These are phyloP conservation scores for Lepidium didymum DNA, from an alignment of 345 rosid species.

Conservation along the genomic window DNA sequence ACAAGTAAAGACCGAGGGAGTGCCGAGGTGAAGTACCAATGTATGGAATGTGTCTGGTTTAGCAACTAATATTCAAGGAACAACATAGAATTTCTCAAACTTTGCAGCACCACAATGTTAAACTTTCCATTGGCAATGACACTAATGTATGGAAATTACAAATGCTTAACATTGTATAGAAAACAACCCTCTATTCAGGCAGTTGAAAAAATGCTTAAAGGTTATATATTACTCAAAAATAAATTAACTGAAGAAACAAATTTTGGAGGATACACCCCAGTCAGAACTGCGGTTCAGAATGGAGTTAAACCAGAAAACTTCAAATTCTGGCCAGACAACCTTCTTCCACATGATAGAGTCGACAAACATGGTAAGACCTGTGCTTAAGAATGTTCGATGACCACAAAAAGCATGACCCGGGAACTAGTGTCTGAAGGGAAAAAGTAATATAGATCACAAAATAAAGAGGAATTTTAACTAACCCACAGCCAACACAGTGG, in stretches of 20 bases:
- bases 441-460: constrained; percentile 1
- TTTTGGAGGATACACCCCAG: constrained; percentile 93
- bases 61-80: constrained; percentile 37
- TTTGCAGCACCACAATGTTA: not conserved
- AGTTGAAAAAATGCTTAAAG: not conserved
- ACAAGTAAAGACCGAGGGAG: constrained; percentile 79
- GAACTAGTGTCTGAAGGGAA: constrained; percentile 4
- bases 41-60: constrained; percentile 67
- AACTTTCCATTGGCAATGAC: not conserved
- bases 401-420: constrained; percentile 14
- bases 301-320: constrained; percentile 98
- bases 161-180: not conserved
- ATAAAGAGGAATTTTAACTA: constrained; percentile 14
- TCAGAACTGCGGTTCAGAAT: constrained; percentile 89
- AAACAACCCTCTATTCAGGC: not conserved
- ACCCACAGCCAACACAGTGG: constrained; percentile 61
- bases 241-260: not conserved
- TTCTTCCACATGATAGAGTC: constrained; percentile 94
- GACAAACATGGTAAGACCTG: constrained; percentile 74
- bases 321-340: constrained; percentile 86
- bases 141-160: constrained; percentile 3
- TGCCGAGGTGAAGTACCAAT: constrained; percentile 98
- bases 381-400: constrained; percentile 22
- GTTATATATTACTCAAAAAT: not conserved
- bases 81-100: not conserved